These are phyloP conservation scores for Boletus barrowsii DNA, from an alignment of 768 basidiomycete genomes.

Conservation along the genomic window DNA sequence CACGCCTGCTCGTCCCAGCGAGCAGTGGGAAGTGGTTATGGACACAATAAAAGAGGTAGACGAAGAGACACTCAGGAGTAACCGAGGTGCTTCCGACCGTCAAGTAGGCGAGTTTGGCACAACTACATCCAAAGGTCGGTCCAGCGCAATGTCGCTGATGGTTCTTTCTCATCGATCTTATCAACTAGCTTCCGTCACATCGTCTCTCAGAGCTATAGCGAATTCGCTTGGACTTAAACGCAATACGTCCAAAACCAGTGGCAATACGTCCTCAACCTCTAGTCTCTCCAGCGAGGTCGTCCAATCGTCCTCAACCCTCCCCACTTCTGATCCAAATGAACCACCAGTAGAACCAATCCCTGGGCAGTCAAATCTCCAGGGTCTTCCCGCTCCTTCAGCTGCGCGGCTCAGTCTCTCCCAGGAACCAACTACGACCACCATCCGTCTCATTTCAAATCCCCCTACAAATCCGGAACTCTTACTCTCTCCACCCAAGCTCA, in stretches of 20 bases:
- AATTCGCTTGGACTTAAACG: constrained; percentile 72
- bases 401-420: constrained; percentile 61
- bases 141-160: not conserved
- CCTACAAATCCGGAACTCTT: constrained; percentile 19
- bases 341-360: constrained; percentile 49
- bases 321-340: constrained; percentile 26
- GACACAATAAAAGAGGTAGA: constrained; percentile 71
- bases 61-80: constrained; percentile 41
- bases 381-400: constrained; percentile 56
- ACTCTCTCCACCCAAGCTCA: constrained; percentile 57
- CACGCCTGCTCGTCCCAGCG: constrained; percentile 57
- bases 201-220: constrained; percentile 76
- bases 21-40: constrained; percentile 87
- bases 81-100: constrained; percentile 40
- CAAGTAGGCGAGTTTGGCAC: constrained; percentile 71
- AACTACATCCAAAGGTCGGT: constrained; percentile 59
- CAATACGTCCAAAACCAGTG: constrained; percentile 16
- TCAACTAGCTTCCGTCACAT: constrained; percentile 53
- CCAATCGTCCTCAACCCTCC: constrained; percentile 27
- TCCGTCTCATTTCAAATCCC: constrained; percentile 42
- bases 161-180: constrained; percentile 5
- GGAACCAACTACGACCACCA: constrained; percentile 44
- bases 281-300: constrained; percentile 20
- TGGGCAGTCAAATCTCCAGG: constrained; percentile 55
- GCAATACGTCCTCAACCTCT: constrained; percentile 30